These are phyloP conservation scores for Apophysomyces variabilis DNA, from an alignment of 371 early-diverging fungal genomes.

Conservation along the genomic window DNA sequence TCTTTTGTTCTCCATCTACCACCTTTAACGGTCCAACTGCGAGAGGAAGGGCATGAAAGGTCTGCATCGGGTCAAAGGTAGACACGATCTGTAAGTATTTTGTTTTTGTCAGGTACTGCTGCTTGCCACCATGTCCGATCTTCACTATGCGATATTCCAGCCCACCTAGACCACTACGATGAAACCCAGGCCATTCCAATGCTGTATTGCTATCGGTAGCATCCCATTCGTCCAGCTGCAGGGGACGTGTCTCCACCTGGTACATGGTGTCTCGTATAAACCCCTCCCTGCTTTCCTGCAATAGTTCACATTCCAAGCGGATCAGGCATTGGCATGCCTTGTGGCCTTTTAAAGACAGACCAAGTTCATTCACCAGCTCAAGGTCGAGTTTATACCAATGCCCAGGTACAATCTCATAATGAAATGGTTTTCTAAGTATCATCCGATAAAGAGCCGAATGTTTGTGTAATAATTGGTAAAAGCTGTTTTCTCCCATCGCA, in stretches of 20 bases:
- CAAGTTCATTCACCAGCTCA: constrained; percentile 42
- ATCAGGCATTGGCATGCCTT: constrained; percentile 21
- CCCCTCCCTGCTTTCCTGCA: constrained; percentile 10
- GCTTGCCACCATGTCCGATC: neutral
- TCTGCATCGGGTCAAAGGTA: constrained; percentile 9
- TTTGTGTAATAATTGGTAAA: constrained; percentile 18
- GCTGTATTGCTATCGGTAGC: neutral
- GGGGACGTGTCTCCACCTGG: constrained; percentile 23
- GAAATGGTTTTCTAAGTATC: constrained; percentile 22
- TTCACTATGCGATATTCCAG: constrained; percentile 32
- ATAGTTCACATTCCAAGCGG: constrained; percentile 22
- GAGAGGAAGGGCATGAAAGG: constrained; percentile 27
- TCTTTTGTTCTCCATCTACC: neutral
- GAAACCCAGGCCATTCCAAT: constrained; percentile 31
- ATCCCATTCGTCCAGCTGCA: constrained; percentile 42
- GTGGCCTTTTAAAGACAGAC: constrained; percentile 21
- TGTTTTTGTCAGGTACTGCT: constrained; percentile 26
- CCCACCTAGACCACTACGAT: constrained; percentile 33
- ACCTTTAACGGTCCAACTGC: constrained; percentile 33
- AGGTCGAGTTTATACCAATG: constrained; percentile 43
- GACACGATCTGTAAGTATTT: constrained; percentile 25
- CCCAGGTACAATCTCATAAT: constrained; percentile 14
- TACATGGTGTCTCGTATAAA: neutral
- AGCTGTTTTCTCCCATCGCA: neutral
- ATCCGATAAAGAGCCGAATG: constrained; percentile 36